A percentile compares a stretch with the other conserved stretches of the same genome.
phyloP scores from a whole-genome alignment of 495 filamentous ascomycete genomes.

The Xylaria grammica region DNA sequence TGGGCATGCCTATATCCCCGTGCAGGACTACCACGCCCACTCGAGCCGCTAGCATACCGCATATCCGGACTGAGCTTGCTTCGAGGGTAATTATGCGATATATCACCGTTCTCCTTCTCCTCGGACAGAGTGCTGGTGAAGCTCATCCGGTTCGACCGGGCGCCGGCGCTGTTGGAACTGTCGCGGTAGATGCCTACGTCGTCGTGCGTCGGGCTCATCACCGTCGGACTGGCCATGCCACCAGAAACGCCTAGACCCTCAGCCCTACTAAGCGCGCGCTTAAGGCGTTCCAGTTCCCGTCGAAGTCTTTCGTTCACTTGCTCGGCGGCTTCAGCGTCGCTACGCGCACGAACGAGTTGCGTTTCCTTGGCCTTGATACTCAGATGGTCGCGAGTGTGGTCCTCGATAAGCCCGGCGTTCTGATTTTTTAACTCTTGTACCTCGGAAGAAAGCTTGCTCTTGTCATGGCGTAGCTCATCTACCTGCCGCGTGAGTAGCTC shows the following conservation, averaged over 20 bases:
- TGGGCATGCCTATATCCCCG: constrained; percentile 45
- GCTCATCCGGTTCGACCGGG: constrained; percentile 60
- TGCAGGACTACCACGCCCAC: constrained; percentile 61
- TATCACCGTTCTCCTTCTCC: constrained; percentile 77
- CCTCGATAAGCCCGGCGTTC: constrained; percentile 95
- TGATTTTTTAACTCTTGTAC: constrained; percentile 90
- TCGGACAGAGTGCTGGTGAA: constrained; percentile 77
- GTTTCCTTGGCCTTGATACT: constrained; percentile 98
- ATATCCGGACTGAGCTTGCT: constrained; percentile 61
- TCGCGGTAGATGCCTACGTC: constrained; percentile 63
- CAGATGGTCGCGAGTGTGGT: constrained; percentile 92
- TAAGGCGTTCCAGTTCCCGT: constrained; percentile 90
- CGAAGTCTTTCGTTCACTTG: constrained; percentile 79
- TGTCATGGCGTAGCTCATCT: constrained; percentile 78
- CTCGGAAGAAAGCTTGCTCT: constrained; percentile 73
- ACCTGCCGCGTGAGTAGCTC: constrained; percentile 72
- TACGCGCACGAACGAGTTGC: constrained; percentile 87
- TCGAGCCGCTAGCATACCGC: constrained; percentile 56
- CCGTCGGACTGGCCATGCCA: constrained; percentile 48
- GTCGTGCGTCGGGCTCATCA: constrained; percentile 52
- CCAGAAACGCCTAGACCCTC: constrained; percentile 51
- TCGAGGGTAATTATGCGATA: constrained; percentile 43
- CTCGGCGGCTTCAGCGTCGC: constrained; percentile 88
- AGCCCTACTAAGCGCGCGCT: constrained; percentile 69
- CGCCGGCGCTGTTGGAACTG: constrained; percentile 42